Conservation (phyloP, 139 green algal genomes). For the Marvania coccoides region DNA sequence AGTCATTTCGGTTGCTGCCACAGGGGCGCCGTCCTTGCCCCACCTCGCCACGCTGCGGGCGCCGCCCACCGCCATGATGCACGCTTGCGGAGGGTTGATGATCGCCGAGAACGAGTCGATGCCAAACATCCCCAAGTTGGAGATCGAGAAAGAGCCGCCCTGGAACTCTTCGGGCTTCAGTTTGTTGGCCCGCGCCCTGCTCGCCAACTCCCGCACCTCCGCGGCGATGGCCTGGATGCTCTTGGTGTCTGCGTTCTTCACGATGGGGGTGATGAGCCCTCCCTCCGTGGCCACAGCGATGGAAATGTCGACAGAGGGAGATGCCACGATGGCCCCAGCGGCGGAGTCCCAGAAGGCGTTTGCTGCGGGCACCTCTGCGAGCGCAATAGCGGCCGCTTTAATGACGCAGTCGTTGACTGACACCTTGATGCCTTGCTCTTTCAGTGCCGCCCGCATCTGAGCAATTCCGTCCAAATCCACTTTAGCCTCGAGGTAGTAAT, state of each 20-base stretch:
- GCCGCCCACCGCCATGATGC: slow-evolving; percentile 62
- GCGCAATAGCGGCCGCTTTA: slow-evolving; percentile 72
- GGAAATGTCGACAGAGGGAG: slow-evolving; percentile 59
- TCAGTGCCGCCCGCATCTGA: slow-evolving; percentile 48
- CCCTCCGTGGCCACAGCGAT: slow-evolving; percentile 82
- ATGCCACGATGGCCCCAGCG: slow-evolving; percentile 7
- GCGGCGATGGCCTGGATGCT: slow-evolving; percentile 28
- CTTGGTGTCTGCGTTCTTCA: slow-evolving; percentile 61
- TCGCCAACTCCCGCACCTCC: slow-evolving; percentile 65
- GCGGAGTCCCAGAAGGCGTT: slow-evolving; percentile 43
- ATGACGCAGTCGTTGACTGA: slow-evolving; percentile 93
- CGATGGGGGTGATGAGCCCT: slow-evolving; percentile 89
- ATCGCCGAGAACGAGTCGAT: slow-evolving; percentile 85
- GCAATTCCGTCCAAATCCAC: slow-evolving; percentile 53
- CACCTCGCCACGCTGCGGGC: slow-evolving; percentile 22
- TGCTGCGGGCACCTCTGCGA: slow-evolving; percentile 70
- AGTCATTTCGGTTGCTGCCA: slow-evolving; percentile 55
- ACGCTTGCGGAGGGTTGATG: slow-evolving; percentile 86
- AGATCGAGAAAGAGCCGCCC: slow-evolving; percentile 82
- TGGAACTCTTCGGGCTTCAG: slow-evolving; percentile 89
- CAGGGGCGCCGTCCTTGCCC: neutral
- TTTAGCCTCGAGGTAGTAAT: slow-evolving; percentile 47
- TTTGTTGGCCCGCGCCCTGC: slow-evolving; percentile 69
- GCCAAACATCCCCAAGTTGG: slow-evolving; percentile 91
- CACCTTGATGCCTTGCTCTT: slow-evolving; percentile 47